phyloP scores from a whole-genome alignment of 257 asterid species.

The Primulina eburnea region DNA sequence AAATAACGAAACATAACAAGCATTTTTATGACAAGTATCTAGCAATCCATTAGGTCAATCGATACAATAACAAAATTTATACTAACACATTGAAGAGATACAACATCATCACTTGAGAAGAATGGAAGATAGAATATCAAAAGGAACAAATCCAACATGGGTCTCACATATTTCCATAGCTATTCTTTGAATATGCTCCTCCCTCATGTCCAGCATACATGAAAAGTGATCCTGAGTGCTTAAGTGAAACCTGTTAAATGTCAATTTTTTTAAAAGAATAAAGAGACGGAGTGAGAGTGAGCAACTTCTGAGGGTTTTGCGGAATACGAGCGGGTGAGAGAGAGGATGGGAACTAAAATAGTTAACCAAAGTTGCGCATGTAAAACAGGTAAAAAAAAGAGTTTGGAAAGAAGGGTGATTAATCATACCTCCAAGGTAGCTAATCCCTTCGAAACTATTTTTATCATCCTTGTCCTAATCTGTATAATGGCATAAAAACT shows the following conservation, averaged over 20 bases:
- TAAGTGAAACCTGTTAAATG: slow-evolving; percentile 75
- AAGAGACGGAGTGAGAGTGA: background rate
- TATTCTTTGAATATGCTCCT: slow-evolving; percentile 98
- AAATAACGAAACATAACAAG: too few species aligned
- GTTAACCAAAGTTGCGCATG: slow-evolving; percentile 4
- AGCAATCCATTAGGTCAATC: background rate
- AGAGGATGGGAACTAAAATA: background rate
- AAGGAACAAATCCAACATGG: slow-evolving; percentile 13
- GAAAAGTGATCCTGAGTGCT: slow-evolving; percentile 98
- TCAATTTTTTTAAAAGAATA: slow-evolving; percentile 19
- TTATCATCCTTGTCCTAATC: slow-evolving; percentile 86
- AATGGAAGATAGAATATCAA: slow-evolving; percentile 9
- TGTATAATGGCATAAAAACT: slow-evolving; percentile 31
- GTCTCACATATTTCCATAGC: slow-evolving; percentile 87
- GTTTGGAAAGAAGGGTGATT: slow-evolving; percentile 15
- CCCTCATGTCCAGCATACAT: slow-evolving; percentile 97
- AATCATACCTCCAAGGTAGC: slow-evolving; percentile 82
- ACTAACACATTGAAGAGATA: background rate
- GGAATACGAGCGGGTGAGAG: background rate
- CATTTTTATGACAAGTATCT: background rate
- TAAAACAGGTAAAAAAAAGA: slow-evolving; percentile 20
- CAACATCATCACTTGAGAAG: background rate
- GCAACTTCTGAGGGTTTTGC: background rate
- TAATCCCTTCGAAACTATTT: slow-evolving; percentile 80
- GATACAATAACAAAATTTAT: slow-evolving; percentile 6